Evolutionary conservation across 352 stramenopile genomes (phyloP), one percentile per base, ranked within the genome.

Genomic region (Pythium myriotylum): DNA sequence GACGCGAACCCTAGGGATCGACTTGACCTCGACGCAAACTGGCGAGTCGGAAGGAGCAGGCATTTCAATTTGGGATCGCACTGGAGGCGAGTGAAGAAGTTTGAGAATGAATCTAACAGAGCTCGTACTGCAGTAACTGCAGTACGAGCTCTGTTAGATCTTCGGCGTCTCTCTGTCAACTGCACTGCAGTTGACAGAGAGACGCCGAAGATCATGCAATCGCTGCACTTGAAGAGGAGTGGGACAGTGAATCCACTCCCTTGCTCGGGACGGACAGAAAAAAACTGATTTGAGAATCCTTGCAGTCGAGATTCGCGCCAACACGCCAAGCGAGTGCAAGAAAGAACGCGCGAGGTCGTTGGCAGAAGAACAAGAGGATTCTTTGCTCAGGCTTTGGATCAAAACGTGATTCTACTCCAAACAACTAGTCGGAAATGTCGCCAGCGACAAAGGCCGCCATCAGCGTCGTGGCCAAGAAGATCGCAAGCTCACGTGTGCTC

Each of bases 401-500:
- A 43, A 6, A 43, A 43, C 17, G 17, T 14, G 17, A 43, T 20
- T 43, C 37, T 20, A 7, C 37, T 4, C 8, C 37, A 3, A 17
- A 43, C 37, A 16, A 14, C 37, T 37, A 6, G 33, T 35, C 45
- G 0, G 14, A 29, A 2, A 52, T 52, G 45, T 16, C 45, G 9
- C 4, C 45, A 22, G 3, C 45, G 5, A 19, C 24, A 17, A 10
- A 23, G 17, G n/a, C 45, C 3, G 23, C 39, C 37, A 9, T 59
- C 40, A 9, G 32, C 12, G 59, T 67, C 42, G 32, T 33, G n/a
- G 50, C 83, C 61, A 83, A 81, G 64, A n/a, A 29, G 14, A 16
- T 79, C 3, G 62, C 67, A 0, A 61, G 47, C 47, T 20, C 70
- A 27, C 77, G 77, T 19, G 65, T 85, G 20, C 8, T 87, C 43